These are phyloP conservation scores for Daedaleopsis nitida DNA, from an alignment of 768 basidiomycete species.

Conservation along the genomic window DNA sequence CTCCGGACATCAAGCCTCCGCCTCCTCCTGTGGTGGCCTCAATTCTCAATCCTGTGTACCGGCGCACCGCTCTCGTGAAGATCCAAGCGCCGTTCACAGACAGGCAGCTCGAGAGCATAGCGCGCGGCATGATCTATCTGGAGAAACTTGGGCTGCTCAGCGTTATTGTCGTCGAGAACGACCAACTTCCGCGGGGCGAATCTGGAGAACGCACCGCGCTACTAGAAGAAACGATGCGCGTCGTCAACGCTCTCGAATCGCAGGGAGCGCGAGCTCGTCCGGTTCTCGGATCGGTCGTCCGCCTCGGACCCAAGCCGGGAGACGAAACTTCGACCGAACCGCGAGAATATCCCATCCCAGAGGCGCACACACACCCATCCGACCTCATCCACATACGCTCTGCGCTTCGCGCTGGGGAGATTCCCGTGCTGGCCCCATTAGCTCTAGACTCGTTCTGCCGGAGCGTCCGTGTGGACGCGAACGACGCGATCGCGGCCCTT, in stretches of 20 bases:
- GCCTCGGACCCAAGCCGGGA: constrained; percentile 75
- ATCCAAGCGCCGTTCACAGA: constrained; percentile 95
- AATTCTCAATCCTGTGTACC: constrained; percentile 82
- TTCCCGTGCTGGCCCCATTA: constrained; percentile 92
- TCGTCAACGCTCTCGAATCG: constrained; percentile 79
- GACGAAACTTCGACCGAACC: constrained; percentile 33
- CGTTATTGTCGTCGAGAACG: constrained; percentile 93
- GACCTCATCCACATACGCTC: constrained; percentile 86
- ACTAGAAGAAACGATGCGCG: constrained; percentile 81
- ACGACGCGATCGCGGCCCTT: constrained; percentile 87
- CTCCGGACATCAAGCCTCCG: constrained; percentile 40
- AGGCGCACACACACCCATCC: constrained; percentile 77
- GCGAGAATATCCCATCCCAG: constrained; percentile 50
- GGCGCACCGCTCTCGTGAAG: constrained; percentile 93
- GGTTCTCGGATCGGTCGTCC: constrained; percentile 81
- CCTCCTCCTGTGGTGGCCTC: constrained; percentile 59
- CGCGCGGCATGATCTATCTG: constrained; percentile 90
- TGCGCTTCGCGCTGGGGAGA: constrained; percentile 90
- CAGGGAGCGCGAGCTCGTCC: constrained; percentile 89
- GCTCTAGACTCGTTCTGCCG: constrained; percentile 91
- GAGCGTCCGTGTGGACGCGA: constrained; percentile 80
- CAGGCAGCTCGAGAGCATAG: constrained; percentile 90
- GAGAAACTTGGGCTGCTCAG: constrained; percentile 95
- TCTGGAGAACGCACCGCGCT: constrained; percentile 67
- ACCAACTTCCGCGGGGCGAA: constrained; percentile 67